phyloP scores from a whole-genome alignment of 805 yeast genomes.

The Pichia kluyveri region DNA sequence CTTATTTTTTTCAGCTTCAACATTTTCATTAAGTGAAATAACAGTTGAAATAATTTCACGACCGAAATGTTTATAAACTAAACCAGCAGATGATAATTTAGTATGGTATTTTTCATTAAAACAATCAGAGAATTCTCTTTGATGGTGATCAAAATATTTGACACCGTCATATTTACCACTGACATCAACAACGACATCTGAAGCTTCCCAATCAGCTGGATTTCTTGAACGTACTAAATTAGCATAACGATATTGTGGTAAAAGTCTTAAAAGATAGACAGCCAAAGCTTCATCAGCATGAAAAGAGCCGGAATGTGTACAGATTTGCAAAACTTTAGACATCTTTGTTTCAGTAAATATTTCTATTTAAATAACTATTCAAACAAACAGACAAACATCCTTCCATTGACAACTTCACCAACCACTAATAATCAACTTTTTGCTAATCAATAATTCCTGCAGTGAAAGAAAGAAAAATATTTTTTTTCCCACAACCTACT shows the following conservation, averaged over 20 bases:
- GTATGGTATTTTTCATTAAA: conserved; percentile 59
- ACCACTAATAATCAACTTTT: too few relatives aligned
- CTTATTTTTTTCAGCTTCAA: conserved; percentile 21
- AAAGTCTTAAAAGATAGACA: conserved; percentile 67
- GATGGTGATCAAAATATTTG: conserved; percentile 93
- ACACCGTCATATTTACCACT: conserved; percentile 81
- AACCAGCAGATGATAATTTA: conserved; percentile 88
- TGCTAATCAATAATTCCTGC: too few relatives aligned
- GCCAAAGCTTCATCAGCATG: conserved; percentile 97
- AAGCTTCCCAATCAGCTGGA: conserved; percentile 69
- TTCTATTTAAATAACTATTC: too few relatives aligned
- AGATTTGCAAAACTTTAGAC: conserved; percentile 42
- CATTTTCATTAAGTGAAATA: conserved; percentile 30
- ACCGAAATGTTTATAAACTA: conserved; percentile 82
- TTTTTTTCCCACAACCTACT: too few relatives aligned
- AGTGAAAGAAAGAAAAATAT: too few relatives aligned
- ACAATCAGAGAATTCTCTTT: conserved; percentile 76
- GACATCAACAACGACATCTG: conserved; percentile 93
- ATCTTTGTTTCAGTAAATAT: not conserved
- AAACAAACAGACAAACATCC: too few relatives aligned
- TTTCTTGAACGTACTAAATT: conserved; percentile 76
- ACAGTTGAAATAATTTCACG: conserved; percentile 53
- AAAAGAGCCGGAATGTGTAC: conserved; percentile 89
- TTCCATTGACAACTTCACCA: too few relatives aligned
- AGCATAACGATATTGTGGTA: conserved; percentile 63